Evolutionary conservation across 441 rosid species (phyloP).

Genomic region (Pelargonium fulgidum): DNA sequence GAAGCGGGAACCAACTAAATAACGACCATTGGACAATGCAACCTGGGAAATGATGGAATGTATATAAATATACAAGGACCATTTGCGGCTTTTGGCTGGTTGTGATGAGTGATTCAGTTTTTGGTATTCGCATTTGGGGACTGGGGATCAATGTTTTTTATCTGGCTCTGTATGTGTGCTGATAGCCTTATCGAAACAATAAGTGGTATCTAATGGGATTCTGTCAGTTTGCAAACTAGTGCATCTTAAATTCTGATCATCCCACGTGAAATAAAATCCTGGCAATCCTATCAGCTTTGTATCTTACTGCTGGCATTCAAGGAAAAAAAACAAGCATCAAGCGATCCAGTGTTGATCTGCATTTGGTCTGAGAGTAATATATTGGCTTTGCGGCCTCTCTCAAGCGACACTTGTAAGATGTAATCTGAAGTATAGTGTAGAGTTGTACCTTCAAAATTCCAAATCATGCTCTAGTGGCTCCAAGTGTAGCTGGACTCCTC

Average conservation of each 20-base stretch:
- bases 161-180: constrained; percentile 2
- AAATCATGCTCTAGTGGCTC: neutral
- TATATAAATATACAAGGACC: neutral
- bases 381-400: neutral
- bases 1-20: constrained; percentile 8
- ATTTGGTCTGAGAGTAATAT: neutral
- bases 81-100: constrained; percentile 6
- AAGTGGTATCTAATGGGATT: neutral
- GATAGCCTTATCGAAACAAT: neutral
- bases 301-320: neutral
- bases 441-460: neutral
- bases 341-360: neutral
- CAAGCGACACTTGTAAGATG: neutral
- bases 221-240: constrained; percentile 3
- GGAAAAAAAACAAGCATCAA: neutral
- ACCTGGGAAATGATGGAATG: constrained; percentile 7
- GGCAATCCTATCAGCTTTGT: constrained; percentile 1
- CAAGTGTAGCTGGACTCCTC: neutral
- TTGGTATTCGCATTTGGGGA: constrained; percentile 1
- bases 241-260: neutral
- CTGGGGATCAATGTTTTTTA: constrained; percentile 2
- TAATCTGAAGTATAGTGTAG: neutral
- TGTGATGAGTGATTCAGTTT: constrained; percentile 1
- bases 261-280: constrained; percentile 4
- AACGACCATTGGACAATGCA: neutral